These are phyloP conservation scores for Hyaloscypha bicolor DNA, from an alignment of 495 filamentous ascomycete species.

Conservation along the genomic window DNA sequence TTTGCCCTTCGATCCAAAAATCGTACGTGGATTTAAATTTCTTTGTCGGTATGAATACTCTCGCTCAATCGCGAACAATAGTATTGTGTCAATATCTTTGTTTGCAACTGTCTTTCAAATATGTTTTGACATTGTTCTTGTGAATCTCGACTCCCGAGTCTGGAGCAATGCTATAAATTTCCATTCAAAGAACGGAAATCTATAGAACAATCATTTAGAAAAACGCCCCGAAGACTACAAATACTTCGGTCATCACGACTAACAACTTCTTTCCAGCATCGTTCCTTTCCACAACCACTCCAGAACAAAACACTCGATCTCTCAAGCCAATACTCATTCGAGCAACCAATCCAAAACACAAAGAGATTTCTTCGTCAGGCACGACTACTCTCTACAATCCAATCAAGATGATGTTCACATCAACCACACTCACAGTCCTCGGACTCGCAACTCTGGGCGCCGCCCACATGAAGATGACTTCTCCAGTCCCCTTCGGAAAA, in stretches of 20 bases:
- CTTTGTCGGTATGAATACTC: too few species aligned
- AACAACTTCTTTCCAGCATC: background rate
- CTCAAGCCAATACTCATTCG: background rate
- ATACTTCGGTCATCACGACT: background rate
- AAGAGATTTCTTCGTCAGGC: constrained; percentile 25
- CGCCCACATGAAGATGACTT: constrained; percentile 73
- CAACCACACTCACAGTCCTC: constrained; percentile 17
- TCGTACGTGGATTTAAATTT: too few species aligned
- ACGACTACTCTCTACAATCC: constrained; percentile 22
- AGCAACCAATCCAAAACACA: background rate
- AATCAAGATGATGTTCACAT: constrained; percentile 28
- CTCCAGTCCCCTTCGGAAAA: constrained; percentile 65
- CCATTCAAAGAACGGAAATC: background rate
- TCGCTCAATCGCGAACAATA: background rate
- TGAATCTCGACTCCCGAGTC: background rate
- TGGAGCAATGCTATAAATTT: too few species aligned
- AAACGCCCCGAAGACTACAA: background rate
- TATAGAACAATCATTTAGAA: too few species aligned
- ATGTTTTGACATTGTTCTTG: too few species aligned
- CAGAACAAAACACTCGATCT: background rate
- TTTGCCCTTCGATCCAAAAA: too few species aligned
- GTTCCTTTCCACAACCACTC: background rate
- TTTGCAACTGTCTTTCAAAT: background rate
- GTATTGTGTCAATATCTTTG: background rate
- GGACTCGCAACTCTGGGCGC: constrained; percentile 51